Base-by-base conservation (phyloP, 805 yeast genomes). In the Kluyveromyces aestuarii region DNA sequence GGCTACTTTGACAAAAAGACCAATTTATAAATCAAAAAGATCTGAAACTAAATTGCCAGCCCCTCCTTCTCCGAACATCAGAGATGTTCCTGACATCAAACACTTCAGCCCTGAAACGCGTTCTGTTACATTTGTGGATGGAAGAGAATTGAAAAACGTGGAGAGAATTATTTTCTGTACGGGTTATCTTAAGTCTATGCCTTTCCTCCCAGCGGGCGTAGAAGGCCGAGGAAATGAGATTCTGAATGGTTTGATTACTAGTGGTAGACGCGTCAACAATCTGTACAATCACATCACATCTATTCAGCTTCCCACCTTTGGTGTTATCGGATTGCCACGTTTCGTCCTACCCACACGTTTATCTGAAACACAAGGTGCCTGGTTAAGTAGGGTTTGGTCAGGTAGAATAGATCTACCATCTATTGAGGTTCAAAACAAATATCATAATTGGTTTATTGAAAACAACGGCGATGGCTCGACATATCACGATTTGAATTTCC, bases 81-180 rank as follows among this genome's bases (percentile, higher is more conserved):
- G 54, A 11, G 73, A 73, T 21, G 72, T 75, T 14, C 67, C 72
- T 1, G 80, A 78, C 47, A 61, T 77, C 42, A 62, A 58, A 8
- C 47, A 51, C 6, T 71, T 77, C 48, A 70, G 73, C 40, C 54
- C 70, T 5, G 67, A 60, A 1, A 63, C 68, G 1, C 65, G 68
- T 43, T 56, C 69, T 0, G 73, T 81, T 1, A 57, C 62, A 11
- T 76, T 82, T 49, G 69, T 55, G 4, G 79, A 79, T 52, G 88
- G 84, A 2, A 54, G 63, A 2, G 61, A 56, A 10, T 50, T 81
- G 2, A 55, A 56, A 1, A 70, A 70, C 37, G 75, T 84, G 39
- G 90, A 85, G 52, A 58, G 60, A 19, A 68, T 87, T 9, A 68
- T 86, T 9, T 84, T 81, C 61, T 84, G 87, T 45, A 86, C 95